Evolutionary conservation across 495 filamentous ascomycete genomes (phyloP), one percentile per base, ranked within the genome.

Genomic region (Xylona heveae): DNA sequence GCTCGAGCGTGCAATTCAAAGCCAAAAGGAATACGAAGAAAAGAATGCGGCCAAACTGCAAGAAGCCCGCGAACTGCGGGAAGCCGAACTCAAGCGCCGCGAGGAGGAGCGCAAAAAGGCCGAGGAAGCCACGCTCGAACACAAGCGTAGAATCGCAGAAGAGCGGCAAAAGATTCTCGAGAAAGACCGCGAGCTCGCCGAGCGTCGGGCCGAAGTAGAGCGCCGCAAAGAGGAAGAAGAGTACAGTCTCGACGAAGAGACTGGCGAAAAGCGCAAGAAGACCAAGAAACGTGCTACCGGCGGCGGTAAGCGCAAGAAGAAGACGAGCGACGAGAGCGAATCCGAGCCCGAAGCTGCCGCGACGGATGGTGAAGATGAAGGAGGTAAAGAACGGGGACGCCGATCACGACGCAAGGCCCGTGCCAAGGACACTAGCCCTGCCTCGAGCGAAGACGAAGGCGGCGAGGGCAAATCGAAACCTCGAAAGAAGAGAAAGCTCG

Each of bases 21-120:
- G 59, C 36, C 88, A 95, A 51, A 71, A 65, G 30, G 83, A 90
- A 41, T 95, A 91, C 47, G 90, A 97, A 45, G 75, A 83, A 36
- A 79, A 78, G 59, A 94, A 94, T 45, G 79, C 81, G 24, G 66
- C 72, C 29, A 80, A 84, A 43, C 62, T 93, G 1, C 64, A 71
- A 28, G 64, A 75, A 20, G 84, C 85, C 1, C 64, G 76, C 4
- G 67, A 72, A 43, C 56, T 61, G 22, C 74, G 85, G 15, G 74
- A 94, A 37, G 78, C 69, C 7, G 84, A 88, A 36, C 55, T 78
- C 2, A 62, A 61, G 24, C 62, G 61, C 20, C 70, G 78, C 4
- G 81, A 90, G 49, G 80, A 79, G 41, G 68, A 69, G 41, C 60
- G 68, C 13, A 59, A 63, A 34, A 66, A 66, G 38, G 67, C 61